Evolutionary conservation across 2,329 filamentous ascomycete species (phyloP).

Genomic region (Fusarium dimerum): DNA sequence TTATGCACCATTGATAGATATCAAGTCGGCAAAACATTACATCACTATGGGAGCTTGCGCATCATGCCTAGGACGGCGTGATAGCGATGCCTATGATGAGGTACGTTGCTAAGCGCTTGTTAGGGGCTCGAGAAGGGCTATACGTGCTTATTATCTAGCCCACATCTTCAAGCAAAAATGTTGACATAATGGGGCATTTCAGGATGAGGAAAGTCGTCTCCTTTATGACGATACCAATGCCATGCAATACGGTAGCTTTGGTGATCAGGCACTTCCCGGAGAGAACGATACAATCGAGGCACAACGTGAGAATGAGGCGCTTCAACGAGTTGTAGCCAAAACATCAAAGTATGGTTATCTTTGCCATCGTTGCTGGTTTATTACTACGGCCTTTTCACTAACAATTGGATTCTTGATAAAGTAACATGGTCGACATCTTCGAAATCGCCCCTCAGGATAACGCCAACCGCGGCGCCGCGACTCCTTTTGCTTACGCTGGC

Average conservation of each 20-base stretch:
- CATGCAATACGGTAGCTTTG: constrained; percentile 64
- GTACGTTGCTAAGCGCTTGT: constrained; percentile 36
- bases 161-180: background rate
- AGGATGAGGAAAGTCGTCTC: constrained; percentile 60
- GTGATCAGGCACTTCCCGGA: constrained; percentile 53
- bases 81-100: constrained; percentile 56
- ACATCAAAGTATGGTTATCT: constrained; percentile 58
- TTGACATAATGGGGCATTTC: constrained; percentile 8
- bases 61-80: constrained; percentile 58
- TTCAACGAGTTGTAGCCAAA: constrained; percentile 63
- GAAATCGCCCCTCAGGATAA: constrained; percentile 59
- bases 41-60: constrained; percentile 59
- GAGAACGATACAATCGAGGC: constrained; percentile 63
- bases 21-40: constrained; percentile 1
- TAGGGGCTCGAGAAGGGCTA: background rate
- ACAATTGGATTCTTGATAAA: constrained; percentile 31
- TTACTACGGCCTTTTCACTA: constrained; percentile 1
- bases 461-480: constrained; percentile 34
- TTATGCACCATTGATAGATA: background rate
- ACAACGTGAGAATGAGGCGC: constrained; percentile 64
- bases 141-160: background rate
- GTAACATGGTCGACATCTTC: constrained; percentile 69
- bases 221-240: constrained; percentile 62
- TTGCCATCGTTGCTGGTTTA: background rate
- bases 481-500: constrained; percentile 50